A percentile compares a stretch with the other conserved stretches of the same genome.
These are phyloP conservation scores for Elsinoe perseae DNA, from an alignment of 2,329 filamentous ascomycete species.

Conservation along the genomic window DNA sequence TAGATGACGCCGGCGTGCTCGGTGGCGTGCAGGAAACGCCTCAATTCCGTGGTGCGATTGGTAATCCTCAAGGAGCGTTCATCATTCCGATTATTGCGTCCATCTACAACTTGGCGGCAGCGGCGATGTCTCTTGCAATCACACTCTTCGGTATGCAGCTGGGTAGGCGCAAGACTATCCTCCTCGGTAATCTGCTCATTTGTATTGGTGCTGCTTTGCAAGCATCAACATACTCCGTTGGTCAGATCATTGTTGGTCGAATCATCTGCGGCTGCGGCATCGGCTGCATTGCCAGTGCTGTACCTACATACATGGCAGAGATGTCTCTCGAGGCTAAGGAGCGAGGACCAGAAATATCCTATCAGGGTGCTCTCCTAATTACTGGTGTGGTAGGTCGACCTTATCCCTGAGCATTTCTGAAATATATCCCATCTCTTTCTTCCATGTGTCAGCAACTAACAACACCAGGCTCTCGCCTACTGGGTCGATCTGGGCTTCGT, in stretches of 20 bases:
- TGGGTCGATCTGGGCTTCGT: slow-evolving; percentile 26
- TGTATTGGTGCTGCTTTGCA: slow-evolving; percentile 27
- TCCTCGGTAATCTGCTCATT: slow-evolving; percentile 27
- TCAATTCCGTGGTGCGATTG: slow-evolving; percentile 22
- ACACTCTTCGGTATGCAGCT: slow-evolving; percentile 25
- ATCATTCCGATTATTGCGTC: slow-evolving; percentile 25
- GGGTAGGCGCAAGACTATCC: slow-evolving; percentile 25
- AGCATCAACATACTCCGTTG: slow-evolving; percentile 25
- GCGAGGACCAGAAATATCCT: slow-evolving; percentile 27
- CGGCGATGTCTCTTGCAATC: slow-evolving; percentile 21
- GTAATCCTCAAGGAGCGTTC: slow-evolving; percentile 20
- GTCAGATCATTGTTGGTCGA: slow-evolving; percentile 27
- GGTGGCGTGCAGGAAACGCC: slow-evolving; percentile 20
- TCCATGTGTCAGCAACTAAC: background rate
- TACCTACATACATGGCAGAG: slow-evolving; percentile 32
- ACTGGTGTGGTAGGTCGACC: slow-evolving; percentile 19
- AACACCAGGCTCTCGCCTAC: slow-evolving; percentile 23
- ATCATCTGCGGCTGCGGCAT: slow-evolving; percentile 25
- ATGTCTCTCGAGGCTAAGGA: slow-evolving; percentile 22
- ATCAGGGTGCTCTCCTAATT: slow-evolving; percentile 23
- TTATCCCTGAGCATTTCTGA: no score
- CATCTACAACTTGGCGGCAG: slow-evolving; percentile 23
- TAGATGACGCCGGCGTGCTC: slow-evolving; percentile 20
- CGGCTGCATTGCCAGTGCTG: slow-evolving; percentile 26
- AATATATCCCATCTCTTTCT: background rate